Evolutionary conservation across 2,329 filamentous ascomycete species (phyloP).

Genomic region (Sphaerulina populicola): DNA sequence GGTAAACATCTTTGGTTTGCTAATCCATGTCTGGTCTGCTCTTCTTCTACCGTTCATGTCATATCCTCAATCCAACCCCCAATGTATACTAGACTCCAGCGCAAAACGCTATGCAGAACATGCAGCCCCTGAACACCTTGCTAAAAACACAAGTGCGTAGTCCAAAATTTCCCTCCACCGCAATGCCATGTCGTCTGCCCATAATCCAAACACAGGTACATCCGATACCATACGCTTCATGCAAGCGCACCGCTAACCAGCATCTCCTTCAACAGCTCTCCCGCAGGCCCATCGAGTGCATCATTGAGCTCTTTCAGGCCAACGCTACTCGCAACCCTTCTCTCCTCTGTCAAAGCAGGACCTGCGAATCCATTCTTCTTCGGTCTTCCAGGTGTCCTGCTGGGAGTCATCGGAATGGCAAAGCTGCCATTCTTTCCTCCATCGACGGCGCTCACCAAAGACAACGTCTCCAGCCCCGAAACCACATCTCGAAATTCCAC

Average conservation of each 20-base stretch:
- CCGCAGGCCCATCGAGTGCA: slow-evolving; percentile 31
- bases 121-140: not conserved
- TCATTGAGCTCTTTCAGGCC: slow-evolving; percentile 31
- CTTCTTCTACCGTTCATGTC: slow-evolving; percentile 1
- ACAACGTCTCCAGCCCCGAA: slow-evolving; percentile 78
- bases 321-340: slow-evolving; percentile 32
- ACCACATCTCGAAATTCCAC: slow-evolving; percentile 94
- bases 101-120: not conserved
- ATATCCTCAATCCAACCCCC: slow-evolving; percentile 4
- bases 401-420: slow-evolving; percentile 52
- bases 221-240: not conserved
- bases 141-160: not conserved
- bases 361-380: slow-evolving; percentile 35
- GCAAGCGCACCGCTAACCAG: slow-evolving; percentile 27
- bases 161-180: not conserved
- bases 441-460: slow-evolving; percentile 63
- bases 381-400: slow-evolving; percentile 50
- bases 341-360: slow-evolving; percentile 55
- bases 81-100: not conserved
- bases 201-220: not conserved
- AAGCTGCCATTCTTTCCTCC: slow-evolving; percentile 60
- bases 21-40: not conserved
- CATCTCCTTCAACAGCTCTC: slow-evolving; percentile 33
- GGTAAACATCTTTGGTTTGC: not conserved
- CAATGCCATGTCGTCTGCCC: not conserved